These are phyloP conservation scores for Aspergillus novoparasiticus DNA, from an alignment of 2,329 filamentous ascomycete genomes.

Conservation along the genomic window DNA sequence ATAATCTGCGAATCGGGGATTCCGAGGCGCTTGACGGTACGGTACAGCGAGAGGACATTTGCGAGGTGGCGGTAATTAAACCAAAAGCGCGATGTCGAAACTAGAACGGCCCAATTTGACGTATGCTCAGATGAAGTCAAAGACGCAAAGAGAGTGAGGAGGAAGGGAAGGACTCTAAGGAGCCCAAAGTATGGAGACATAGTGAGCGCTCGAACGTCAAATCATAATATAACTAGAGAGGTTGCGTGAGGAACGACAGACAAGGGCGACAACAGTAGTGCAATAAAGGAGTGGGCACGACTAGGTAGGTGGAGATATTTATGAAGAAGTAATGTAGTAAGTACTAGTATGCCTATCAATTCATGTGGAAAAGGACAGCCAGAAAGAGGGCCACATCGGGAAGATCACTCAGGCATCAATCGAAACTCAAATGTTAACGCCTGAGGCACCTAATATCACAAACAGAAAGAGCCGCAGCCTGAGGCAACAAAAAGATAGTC, in stretches of 20 bases:
- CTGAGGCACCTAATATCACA: neutral
- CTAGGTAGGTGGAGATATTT: neutral
- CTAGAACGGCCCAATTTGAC: conserved; percentile 98
- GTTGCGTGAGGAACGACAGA: neutral
- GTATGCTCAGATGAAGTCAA: conserved; percentile 64
- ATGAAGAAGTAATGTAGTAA: neutral
- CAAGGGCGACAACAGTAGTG: neutral
- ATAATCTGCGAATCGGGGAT: conserved; percentile 99
- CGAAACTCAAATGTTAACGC: neutral
- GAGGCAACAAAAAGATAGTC: neutral
- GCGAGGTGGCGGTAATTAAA: conserved; percentile 99
- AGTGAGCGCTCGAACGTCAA: conserved; percentile 17
- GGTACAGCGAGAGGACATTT: conserved; percentile 96
- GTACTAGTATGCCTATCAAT: neutral
- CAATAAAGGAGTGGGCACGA: neutral
- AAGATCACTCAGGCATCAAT: neutral
- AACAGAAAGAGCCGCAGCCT: neutral
- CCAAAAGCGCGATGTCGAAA: conserved; percentile 98
- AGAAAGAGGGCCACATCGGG: neutral
- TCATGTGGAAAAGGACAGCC: neutral
- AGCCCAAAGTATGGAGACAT: conserved; percentile 33
- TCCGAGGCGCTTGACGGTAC: conserved; percentile 94
- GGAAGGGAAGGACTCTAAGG: conserved; percentile 28
- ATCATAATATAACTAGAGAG: conserved; percentile 17
- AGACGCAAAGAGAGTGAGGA: conserved; percentile 22